A percentile compares a stretch with the other conserved stretches of the same genome.
phyloP scores from a whole-genome alignment of 805 yeast genomes.

The Suhomyces faveliae region DNA sequence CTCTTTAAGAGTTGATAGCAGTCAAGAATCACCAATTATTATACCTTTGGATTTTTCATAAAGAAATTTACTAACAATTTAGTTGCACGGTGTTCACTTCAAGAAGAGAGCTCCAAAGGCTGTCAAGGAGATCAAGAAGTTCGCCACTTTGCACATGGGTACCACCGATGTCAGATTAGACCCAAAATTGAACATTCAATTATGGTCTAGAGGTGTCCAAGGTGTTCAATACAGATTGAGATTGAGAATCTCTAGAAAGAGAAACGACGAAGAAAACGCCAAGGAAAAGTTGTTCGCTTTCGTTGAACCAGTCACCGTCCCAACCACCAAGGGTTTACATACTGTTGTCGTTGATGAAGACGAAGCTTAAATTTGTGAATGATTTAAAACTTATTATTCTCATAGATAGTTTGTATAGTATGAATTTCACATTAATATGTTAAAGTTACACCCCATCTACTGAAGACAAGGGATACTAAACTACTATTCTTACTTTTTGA shows the following conservation, averaged over 20 bases:
- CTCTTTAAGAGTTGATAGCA: too few species aligned
- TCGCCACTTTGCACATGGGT: conserved; percentile 98
- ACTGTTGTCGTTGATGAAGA: conserved; percentile 93
- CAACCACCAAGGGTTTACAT: conserved; percentile 95
- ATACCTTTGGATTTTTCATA: background rate
- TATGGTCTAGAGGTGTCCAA: conserved; percentile 99
- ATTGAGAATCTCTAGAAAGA: conserved; percentile 98
- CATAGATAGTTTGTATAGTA: conserved; percentile 15
- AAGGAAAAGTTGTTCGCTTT: conserved; percentile 95
- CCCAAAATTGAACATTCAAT: conserved; percentile 96
- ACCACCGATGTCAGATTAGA: conserved; percentile 98
- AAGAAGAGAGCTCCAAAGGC: conserved; percentile 99
- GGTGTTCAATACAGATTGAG: conserved; percentile 98
- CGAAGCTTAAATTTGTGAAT: conserved; percentile 42
- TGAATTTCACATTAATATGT: conserved; percentile 5
- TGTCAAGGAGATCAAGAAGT: conserved; percentile 98
- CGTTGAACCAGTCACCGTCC: conserved; percentile 96
- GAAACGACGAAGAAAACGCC: conserved; percentile 99
- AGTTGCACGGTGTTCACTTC: conserved; percentile 98
- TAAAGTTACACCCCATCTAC: background rate
- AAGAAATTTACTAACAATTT: conserved; percentile 41
- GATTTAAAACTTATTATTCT: conserved; percentile 6
- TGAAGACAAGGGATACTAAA: background rate
- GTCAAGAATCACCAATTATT: background rate
- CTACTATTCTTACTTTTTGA: too few species aligned